Evolutionary conservation across 2,329 filamentous ascomycete genomes (phyloP).

Genomic region (Lanzia echinophila): DNA sequence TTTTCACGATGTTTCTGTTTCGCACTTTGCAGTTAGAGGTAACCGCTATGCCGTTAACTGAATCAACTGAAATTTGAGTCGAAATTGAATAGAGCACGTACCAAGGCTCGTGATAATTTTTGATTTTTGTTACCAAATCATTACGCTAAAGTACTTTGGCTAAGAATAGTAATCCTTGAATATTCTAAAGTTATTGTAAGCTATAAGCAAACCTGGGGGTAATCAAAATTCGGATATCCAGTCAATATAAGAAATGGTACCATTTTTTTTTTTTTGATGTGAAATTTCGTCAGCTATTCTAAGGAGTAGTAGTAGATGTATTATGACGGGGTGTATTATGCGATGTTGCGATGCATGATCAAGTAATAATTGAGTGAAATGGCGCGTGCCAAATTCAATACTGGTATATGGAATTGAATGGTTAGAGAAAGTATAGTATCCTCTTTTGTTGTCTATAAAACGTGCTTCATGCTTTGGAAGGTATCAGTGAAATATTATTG

Average conservation of each 20-base stretch:
- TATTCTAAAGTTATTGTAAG: too few relatives aligned
- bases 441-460: not conserved
- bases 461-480: not conserved
- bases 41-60: conserved; percentile 3
- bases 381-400: not conserved
- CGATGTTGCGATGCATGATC: too few relatives aligned
- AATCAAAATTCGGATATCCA: conserved; percentile 12
- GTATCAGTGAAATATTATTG: not conserved
- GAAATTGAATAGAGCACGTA: not conserved
- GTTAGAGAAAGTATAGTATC: not conserved
- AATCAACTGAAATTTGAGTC: not conserved
- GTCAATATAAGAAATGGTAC: conserved; percentile 4
- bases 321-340: too few relatives aligned
- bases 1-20: not conserved
- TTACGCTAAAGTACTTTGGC: not conserved
- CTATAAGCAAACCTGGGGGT: conserved; percentile 11
- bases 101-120: conserved; percentile 7
- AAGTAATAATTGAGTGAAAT: too few relatives aligned
- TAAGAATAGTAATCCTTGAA: not conserved
- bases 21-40: conserved; percentile 11
- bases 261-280: not conserved
- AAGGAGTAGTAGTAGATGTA: not conserved
- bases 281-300: not conserved
- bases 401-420: not conserved
- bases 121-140: conserved; percentile 6